Conservation (phyloP, 1,284 basidiomycete species). For the Sphaerobolus stellatus region DNA sequence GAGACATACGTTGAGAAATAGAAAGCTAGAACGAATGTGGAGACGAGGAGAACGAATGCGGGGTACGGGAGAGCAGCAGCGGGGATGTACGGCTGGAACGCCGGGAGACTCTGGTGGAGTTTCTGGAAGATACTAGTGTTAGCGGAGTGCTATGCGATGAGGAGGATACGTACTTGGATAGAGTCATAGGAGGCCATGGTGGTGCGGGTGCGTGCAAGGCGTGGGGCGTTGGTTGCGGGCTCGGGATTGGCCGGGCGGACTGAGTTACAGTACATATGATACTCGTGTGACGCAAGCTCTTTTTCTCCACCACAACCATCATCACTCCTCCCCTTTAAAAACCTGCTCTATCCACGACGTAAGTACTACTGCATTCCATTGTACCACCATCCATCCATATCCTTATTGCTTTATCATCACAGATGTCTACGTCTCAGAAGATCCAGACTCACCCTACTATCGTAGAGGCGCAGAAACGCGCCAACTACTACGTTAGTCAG, state of each 20-base stretch:
- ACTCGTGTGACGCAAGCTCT: slow-evolving; percentile 12
- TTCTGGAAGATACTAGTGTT: slow-evolving; percentile 37
- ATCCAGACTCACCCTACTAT: slow-evolving; percentile 84
- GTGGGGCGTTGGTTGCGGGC: neutral
- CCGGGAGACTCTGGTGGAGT: slow-evolving; percentile 49
- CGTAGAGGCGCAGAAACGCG: slow-evolving; percentile 76
- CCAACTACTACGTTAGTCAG: slow-evolving; percentile 72
- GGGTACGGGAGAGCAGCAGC: slow-evolving; percentile 67
- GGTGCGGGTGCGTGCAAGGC: neutral
- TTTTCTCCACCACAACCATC: slow-evolving; percentile 15
- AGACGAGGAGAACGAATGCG: slow-evolving; percentile 67
- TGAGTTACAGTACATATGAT: no score
- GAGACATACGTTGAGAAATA: slow-evolving; percentile 82
- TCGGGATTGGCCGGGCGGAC: slow-evolving; percentile 9
- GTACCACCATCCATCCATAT: slow-evolving; percentile 12
- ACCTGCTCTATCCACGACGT: neutral
- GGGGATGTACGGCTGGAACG: slow-evolving; percentile 71
- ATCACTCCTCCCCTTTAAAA: slow-evolving; percentile 12
- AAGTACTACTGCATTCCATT: slow-evolving; percentile 5
- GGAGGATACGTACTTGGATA: slow-evolving; percentile 44
- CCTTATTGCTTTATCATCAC: slow-evolving; percentile 12
- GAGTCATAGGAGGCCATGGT: slow-evolving; percentile 43
- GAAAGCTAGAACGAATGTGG: slow-evolving; percentile 80
- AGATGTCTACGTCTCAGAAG: slow-evolving; percentile 77
- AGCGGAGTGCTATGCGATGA: no score